Evolutionary conservation across 306 rosid species (phyloP).

Genomic region (Heteromeles arbutifolia): DNA sequence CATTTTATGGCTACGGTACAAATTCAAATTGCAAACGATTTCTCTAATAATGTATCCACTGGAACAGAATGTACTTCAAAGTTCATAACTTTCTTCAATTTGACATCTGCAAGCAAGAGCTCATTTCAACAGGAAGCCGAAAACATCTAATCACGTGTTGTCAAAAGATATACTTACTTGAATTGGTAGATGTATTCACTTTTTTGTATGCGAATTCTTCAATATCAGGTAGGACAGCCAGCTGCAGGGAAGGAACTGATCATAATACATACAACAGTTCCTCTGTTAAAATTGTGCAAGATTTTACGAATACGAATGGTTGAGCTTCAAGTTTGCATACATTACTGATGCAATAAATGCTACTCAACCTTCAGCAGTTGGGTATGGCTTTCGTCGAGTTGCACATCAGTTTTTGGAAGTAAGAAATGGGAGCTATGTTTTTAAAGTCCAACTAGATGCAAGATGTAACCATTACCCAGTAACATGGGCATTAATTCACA

Average conservation of each 20-base stretch:
- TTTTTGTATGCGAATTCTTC: constrained; percentile 49
- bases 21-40: background rate
- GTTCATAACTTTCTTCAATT: background rate
- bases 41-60: background rate
- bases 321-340: background rate
- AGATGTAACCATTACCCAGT: background rate
- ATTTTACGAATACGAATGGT: background rate
- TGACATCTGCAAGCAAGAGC: constrained; percentile 1
- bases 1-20: background rate
- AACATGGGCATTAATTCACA: background rate
- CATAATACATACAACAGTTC: constrained; percentile 1
- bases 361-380: background rate
- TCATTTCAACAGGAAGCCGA: background rate
- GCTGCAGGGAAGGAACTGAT: constrained; percentile 27
- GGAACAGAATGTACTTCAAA: background rate
- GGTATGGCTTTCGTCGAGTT: background rate
- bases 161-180: constrained; percentile 29
- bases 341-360: background rate
- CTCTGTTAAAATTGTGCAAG: background rate
- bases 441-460: background rate
- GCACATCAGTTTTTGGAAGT: background rate
- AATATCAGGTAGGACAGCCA: constrained; percentile 43
- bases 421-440: background rate
- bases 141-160: background rate
- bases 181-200: constrained; percentile 25